phyloP scores from a whole-genome alignment of 1,139 yeast species.

The Diutina sp. region DNA sequence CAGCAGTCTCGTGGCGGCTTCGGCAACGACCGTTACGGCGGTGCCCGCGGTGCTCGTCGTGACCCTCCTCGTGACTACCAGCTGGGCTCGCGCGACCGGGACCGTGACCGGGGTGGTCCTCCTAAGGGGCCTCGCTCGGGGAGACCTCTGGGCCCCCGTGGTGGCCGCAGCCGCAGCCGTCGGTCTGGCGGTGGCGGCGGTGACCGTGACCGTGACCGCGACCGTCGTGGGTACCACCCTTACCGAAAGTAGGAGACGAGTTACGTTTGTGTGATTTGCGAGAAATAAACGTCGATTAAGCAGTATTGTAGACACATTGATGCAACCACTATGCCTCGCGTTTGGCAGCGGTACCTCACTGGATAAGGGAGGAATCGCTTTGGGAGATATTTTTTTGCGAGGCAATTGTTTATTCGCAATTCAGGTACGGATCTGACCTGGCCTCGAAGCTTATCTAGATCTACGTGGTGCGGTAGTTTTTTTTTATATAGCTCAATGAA shows the following conservation, averaged over 20 bases:
- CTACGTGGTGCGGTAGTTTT: too few species aligned
- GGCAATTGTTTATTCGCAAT: background rate
- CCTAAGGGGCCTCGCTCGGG: conserved; percentile 7
- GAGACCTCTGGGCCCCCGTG: conserved; percentile 6
- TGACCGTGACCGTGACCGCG: background rate
- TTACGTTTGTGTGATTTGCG: background rate
- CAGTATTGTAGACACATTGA: background rate
- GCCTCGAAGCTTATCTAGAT: background rate
- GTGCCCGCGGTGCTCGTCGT: background rate
- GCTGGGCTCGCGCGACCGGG: conserved; percentile 7
- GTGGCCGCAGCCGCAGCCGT: conserved; percentile 5
- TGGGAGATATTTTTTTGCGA: background rate
- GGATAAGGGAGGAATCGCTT: background rate
- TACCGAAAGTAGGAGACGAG: background rate
- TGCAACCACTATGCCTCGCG: too few species aligned
- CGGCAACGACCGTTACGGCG: conserved; percentile 7
- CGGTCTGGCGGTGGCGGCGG: conserved; percentile 3
- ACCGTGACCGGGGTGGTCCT: conserved; percentile 5
- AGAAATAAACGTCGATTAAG: background rate
- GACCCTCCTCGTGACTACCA: background rate
- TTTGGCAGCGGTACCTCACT: too few species aligned
- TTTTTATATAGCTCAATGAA: too few species aligned
- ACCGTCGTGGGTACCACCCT: background rate
- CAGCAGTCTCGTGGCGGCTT: conserved; percentile 12
- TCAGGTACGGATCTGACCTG: background rate